Evolutionary conservation across 371 early-diverging fungal species (phyloP), one percentile per base, ranked within the genome.

Genomic region (Paraphysoderma sedebokerense): DNA sequence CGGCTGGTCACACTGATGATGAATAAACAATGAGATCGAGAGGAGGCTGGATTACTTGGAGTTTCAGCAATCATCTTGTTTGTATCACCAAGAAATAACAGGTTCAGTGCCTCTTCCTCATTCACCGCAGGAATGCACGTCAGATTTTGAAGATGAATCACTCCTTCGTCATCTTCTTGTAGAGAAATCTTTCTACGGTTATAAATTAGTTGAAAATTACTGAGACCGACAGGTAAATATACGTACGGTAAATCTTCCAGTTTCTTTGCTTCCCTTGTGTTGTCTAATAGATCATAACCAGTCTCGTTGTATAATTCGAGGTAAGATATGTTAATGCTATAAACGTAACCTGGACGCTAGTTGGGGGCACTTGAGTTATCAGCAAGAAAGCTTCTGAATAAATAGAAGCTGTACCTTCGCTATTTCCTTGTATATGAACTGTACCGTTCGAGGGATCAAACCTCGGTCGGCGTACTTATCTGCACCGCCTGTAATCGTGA

Each of bases 281-380:
- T 56, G 54, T 69, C 72, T 26, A 79, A 53, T 23, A 81, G 55
- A 57, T 82, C 83, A 56, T 66, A 66, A 5, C 76, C 73, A 22
- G 51, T 60, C 51, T 82, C 83, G 50, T 81, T 82, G 61, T 82
- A 82, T 26, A 82, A 75, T 58, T 82, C 83, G 8, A 82, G 56
- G 51, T 77, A 77, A 2, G 80, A 77, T 0, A 75, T 52, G 38
- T 46, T 46, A 35, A 71, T 48, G 20, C 59, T 55, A 48, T 59
- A 72, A 23, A 54, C 53, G 42, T 33, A 33, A n/a, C 58, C 52
- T 6, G 54, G 41, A 26, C 60, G 34, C 66, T 65, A 58, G 5
- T 8, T 28, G 41, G 33, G 23, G 22, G 19, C 15, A 39, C 33
- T 29, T 28, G 19, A 15, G 1, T 9, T 54, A 27, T 1, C 8